Evolutionary conservation across 2,329 filamentous ascomycete species (phyloP), one percentile per base, ranked within the genome.

Genomic region (Hirsutella thompsonii): DNA sequence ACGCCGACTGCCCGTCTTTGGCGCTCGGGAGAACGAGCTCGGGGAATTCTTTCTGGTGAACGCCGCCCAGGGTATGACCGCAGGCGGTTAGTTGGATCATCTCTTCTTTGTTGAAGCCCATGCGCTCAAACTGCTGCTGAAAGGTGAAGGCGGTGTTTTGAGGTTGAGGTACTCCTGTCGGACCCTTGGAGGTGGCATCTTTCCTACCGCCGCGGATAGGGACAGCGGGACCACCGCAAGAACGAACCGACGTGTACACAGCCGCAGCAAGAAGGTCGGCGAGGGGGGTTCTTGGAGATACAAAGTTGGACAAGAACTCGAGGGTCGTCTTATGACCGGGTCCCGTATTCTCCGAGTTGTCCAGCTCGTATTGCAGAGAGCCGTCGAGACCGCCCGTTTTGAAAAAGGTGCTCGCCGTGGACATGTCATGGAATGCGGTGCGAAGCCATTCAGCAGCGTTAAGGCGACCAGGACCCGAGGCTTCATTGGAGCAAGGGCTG

Each of bases 371-470:
- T 45, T 75, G 70, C 23, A 81, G 58, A 4, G 75, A 80, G 13
- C 60, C 75, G 48, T 81, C 76, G 30, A 79, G 45, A 1, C 76
- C 76, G 29, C 76, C 76, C 4, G 55, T 57, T 30, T 63, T 61
- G 23, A 58, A 62, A 45, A 58, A 67, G 11, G 59, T 53, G 49
- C 72, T 75, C 23, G 63, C 68, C 3, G 73, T 74, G 4, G 72
- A 62, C 68, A 78, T 75, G 52, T 79, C 76, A 55, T 79, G 76
- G 46, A 80, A 79, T 20, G 68, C 75, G 3, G 71, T 68, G 26
- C 75, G 67, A 34, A 80, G 56, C 75, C 75, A 80, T 55, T 79
- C 74, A 6, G 74, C 74, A 5, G 76, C 72, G 36, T 72, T 74
- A 30, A 71, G 64, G 37, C 75, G 69, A 36, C 74, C 76, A 2